Evolutionary conservation across 805 yeast genomes (phyloP).

Genomic region (Lipomyces sp.): DNA sequence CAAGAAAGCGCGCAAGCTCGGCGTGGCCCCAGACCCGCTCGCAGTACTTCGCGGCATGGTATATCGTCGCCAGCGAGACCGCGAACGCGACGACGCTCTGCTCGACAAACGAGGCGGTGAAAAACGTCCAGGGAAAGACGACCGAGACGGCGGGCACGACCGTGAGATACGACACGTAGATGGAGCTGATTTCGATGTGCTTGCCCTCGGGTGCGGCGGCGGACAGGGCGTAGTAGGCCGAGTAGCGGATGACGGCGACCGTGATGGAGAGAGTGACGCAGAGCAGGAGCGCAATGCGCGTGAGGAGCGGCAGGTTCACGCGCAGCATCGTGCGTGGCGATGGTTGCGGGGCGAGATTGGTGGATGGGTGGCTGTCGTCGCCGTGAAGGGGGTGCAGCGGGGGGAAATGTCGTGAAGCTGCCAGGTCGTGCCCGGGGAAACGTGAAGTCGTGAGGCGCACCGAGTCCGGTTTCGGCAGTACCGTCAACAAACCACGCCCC

Average conservation of each 20-base stretch:
- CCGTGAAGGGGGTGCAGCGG: too few relatives aligned
- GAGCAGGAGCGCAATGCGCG: conserved; percentile 33
- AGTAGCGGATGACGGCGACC: conserved; percentile 38
- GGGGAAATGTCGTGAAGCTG: too few relatives aligned
- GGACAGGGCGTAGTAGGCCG: conserved; percentile 34
- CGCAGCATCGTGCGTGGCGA: conserved; percentile 15
- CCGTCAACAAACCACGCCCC: background rate
- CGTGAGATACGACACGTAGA: conserved; percentile 51
- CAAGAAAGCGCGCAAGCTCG: conserved; percentile 50
- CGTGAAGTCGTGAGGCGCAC: too few relatives aligned
- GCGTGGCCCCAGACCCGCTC: conserved; percentile 63
- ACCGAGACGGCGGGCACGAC: conserved; percentile 47
- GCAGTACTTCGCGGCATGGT: conserved; percentile 59
- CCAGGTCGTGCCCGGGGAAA: too few relatives aligned
- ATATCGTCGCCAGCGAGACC: conserved; percentile 41
- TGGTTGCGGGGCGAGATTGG: background rate
- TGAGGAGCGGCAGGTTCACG: conserved; percentile 37
- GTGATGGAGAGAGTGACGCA: conserved; percentile 32
- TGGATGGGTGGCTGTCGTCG: background rate
- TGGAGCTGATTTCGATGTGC: conserved; percentile 45
- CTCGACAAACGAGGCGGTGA: conserved; percentile 29
- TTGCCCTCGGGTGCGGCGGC: conserved; percentile 9
- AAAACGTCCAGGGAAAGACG: conserved; percentile 29
- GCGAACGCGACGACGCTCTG: conserved; percentile 32
- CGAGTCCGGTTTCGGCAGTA: too few relatives aligned